Evolutionary conservation across 371 early-diverging fungal genomes (phyloP).

Genomic region (Basidiobolus meristosporus): DNA sequence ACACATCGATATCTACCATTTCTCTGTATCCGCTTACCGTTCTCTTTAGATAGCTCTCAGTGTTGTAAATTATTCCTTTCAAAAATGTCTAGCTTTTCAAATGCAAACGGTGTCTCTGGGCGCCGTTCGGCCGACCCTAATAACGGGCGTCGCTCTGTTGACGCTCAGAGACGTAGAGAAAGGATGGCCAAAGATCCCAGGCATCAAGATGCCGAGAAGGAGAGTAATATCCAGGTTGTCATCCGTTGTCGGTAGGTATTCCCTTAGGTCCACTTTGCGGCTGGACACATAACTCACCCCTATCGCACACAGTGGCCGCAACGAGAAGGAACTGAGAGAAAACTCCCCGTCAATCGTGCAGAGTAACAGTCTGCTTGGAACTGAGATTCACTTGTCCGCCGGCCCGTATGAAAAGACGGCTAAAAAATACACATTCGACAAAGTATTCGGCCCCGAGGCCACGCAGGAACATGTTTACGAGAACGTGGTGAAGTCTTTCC

Average conservation of each 20-base stretch:
- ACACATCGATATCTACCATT: no score
- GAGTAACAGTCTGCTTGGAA: conserved; percentile 6
- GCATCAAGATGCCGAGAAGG: background rate
- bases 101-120: no score
- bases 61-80: no score
- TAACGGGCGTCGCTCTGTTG: no score
- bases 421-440: conserved; percentile 73
- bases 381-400: conserved; percentile 15
- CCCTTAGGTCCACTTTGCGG: background rate
- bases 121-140: no score
- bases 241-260: conserved; percentile 39
- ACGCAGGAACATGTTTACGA: conserved; percentile 68
- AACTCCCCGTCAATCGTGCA: conserved; percentile 14
- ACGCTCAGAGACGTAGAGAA: no score
- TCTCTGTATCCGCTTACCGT: no score
- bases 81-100: no score
- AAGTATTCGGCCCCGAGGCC: conserved; percentile 71
- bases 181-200: background rate
- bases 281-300: background rate
- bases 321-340: conserved; percentile 13
- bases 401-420: conserved; percentile 7
- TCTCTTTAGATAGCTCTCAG: no score
- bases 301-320: conserved; percentile 9
- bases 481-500: conserved; percentile 64
- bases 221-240: conserved; percentile 16